Percentiles rank a stretch among this genome's conserved stretches.
Conservation (phyloP, 768 basidiomycete species). For the Leccinum barrowsii region DNA sequence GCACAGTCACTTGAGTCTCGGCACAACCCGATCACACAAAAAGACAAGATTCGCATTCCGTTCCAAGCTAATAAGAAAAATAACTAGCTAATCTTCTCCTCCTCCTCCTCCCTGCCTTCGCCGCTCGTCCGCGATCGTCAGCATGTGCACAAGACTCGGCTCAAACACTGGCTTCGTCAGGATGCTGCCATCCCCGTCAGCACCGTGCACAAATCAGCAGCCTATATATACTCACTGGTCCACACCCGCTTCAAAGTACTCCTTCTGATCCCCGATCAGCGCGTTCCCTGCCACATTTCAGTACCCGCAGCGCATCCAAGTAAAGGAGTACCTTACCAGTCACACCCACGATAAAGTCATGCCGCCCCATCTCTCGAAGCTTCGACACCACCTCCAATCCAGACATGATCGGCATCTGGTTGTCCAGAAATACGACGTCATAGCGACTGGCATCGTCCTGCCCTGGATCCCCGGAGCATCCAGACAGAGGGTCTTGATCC, state of each 20-base stretch:
- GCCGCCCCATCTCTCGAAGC: conserved; percentile 60
- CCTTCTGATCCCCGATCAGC: conserved; percentile 59
- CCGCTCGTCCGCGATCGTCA: conserved; percentile 41
- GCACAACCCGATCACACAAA: conserved; percentile 34
- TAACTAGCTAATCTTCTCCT: neutral
- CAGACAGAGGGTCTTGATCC: neutral
- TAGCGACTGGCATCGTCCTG: conserved; percentile 16
- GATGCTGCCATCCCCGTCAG: conserved; percentile 43
- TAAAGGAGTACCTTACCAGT: conserved; percentile 45
- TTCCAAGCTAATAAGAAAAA: neutral
- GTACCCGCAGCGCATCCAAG: neutral
- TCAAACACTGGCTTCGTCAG: conserved; percentile 79
- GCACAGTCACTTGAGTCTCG: conserved; percentile 27
- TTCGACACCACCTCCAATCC: conserved; percentile 66
- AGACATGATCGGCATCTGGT: conserved; percentile 83
- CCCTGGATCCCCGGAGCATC: neutral
- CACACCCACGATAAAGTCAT: conserved; percentile 80
- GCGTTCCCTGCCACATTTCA: conserved; percentile 47
- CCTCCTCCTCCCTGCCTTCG: conserved; percentile 15
- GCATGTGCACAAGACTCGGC: conserved; percentile 42
- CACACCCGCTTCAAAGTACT: conserved; percentile 72
- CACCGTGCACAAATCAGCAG: neutral
- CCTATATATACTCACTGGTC: conserved; percentile 52
- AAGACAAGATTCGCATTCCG: conserved; percentile 9
- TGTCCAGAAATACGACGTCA: conserved; percentile 56